Base-by-base conservation (phyloP, 352 stramenopile species). In the Pythium rishiriense region DNA sequence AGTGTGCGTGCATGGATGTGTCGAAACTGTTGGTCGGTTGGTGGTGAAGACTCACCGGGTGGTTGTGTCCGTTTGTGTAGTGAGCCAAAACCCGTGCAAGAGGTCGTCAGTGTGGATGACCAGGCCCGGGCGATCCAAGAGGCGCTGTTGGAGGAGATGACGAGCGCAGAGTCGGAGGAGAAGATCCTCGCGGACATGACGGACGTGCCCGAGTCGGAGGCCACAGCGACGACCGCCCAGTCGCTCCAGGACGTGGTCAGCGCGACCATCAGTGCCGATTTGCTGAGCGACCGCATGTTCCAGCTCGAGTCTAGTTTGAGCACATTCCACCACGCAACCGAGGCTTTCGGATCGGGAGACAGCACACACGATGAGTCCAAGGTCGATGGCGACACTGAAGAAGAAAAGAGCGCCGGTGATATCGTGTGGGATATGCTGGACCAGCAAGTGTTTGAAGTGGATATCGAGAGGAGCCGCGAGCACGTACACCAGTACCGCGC, bases 251-350 rank as follows among this genome's bases (percentile, higher is more conserved):
- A 90, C 29, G 72, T 95, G 1, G 85, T 91, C 31, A 92, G 79
- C 50, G 83, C 83, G 21, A 91, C 84, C 8, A 93, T 95, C 58
- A 93, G 81, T 29, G 81, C 86, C 0, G 86, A 95, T 49, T 75
- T 95, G 68, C 70, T 95, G 31, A 95, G 86, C 72, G 86, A 95
- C 64, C 83, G 86, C 55, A 93, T 95, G 84, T 95, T 95, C 67
- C 86, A 95, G 72, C 74, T 95, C 53, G 75, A 93, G 66, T 92
- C 83, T 54, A 91, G 78, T 57, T 72, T 93, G 26, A 87, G 72
- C 47, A 78, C 76, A 12, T 95, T 95, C 63, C 75, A 87, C 47
- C 78, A 91, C 28, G 86, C 83, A 4, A 71, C 65, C 37, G 80
- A 85, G 6, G 78, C 84, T 6, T 75, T 78, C 35, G 61, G 79